Evolutionary conservation across 2,329 filamentous ascomycete species (phyloP).

Genomic region (Pseudocercospora cruenta): DNA sequence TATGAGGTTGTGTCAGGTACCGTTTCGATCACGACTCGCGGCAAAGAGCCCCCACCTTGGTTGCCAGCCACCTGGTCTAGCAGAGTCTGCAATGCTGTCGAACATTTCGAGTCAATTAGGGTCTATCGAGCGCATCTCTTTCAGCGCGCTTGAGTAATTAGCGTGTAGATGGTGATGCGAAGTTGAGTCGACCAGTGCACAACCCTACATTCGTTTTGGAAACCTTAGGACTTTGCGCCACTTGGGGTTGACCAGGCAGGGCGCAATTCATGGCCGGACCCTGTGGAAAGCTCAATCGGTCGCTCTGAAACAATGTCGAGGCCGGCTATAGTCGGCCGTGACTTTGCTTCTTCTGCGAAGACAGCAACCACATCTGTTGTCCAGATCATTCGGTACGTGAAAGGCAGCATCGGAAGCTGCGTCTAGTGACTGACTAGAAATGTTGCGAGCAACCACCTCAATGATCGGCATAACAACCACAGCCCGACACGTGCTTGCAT

Average conservation of each 20-base stretch:
- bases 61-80: not conserved
- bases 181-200: not conserved
- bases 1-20: not conserved
- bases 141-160: not conserved
- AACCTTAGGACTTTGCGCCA: no score
- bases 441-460: not conserved
- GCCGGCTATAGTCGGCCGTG: not conserved
- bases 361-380: not conserved
- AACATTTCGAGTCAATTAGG: not conserved
- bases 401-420: not conserved
- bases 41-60: not conserved
- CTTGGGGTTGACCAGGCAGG: not conserved
- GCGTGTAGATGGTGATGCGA: not conserved
- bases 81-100: not conserved
- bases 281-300: not conserved
- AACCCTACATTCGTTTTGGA: no score
- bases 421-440: not conserved
- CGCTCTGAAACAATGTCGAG: not conserved
- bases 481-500: constrained; percentile 5
- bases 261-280: not conserved
- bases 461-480: constrained; percentile 2
- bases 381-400: not conserved
- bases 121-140: not conserved
- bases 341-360: not conserved
- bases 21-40: constrained; percentile 2